Evolutionary conservation across 1,139 yeast genomes (phyloP), one percentile per base, ranked within the genome.

Genomic region (Kodamaea sp.): DNA sequence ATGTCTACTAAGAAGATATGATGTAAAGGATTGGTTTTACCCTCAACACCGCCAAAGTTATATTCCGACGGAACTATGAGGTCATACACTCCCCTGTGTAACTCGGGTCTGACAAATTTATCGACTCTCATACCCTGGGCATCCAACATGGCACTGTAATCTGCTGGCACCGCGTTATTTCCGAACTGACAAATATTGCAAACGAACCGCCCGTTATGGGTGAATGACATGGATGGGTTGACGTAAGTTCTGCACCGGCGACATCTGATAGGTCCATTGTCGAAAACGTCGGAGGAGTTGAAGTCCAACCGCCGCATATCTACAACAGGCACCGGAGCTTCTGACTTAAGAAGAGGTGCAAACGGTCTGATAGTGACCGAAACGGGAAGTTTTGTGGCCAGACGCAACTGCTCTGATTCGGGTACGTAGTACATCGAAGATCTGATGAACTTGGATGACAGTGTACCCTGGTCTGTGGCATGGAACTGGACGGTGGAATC

Each of bases 181-280:
- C 71, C 63, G 48, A 85, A 86, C 42, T 80, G 83, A 63, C 99
- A 92, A 52, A 92, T 78, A 59, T 92, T 92, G 66, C 99, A 92
- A 16, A 78, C 71, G 59, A 87, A 85, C 41, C 66, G 70, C 28
- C 81, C 78, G 26, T 81, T 82, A 32, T 73, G 75, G 7, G 79
- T 72, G 47, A 83, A 81, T 47, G 80, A 82, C 81, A 86, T 84
- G 12, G 81, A 77, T 2, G 97, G 95, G 55, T 92, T 92, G 46
- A 89, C 73, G 58, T 89, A 92, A 1, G 96, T 76, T 39, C 97
- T 76, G 61, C 99, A 92, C 39, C 98, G 80, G 46, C 79, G 76
- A 61, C 98, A 92, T 50, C 99, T 76, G 23, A 95, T 81, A 1
- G 96, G 96, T 1, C 89, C 87, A 15, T 57, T 53, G 29, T 66